These are phyloP conservation scores for Coffea humblotiana DNA, from an alignment of 305 asterid species.

Conservation along the genomic window DNA sequence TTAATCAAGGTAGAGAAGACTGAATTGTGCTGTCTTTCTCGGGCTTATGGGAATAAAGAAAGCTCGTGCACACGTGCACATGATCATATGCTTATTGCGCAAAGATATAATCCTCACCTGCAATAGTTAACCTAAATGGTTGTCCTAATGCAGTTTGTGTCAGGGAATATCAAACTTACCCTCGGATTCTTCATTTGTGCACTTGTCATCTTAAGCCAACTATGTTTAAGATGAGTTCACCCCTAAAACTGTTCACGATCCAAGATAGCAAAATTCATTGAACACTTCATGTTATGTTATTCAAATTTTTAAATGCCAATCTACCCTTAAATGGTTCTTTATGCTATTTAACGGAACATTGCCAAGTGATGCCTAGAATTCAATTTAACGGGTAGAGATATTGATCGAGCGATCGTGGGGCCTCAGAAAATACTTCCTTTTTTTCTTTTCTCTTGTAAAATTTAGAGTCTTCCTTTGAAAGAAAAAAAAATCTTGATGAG, in stretches of 20 bases:
- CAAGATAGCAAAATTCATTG: background rate
- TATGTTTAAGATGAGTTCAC: background rate
- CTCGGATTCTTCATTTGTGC: conserved; percentile 26
- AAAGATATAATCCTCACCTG: conserved; percentile 22
- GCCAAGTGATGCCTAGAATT: no score
- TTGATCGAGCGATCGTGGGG: no score
- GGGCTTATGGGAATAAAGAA: conserved; percentile 9
- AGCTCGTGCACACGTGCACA: conserved; percentile 26
- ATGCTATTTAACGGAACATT: no score
- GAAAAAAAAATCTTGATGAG: no score
- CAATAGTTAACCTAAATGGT: conserved; percentile 21
- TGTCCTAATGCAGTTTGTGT: conserved; percentile 23
- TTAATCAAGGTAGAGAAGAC: background rate
- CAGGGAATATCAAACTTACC: conserved; percentile 22
- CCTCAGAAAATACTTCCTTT: no score
- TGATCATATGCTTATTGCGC: background rate
- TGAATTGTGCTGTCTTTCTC: background rate
- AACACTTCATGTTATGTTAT: background rate
- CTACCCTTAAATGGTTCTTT: no score
- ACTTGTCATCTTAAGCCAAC: background rate
- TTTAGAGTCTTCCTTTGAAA: no score
- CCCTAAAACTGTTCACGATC: background rate
- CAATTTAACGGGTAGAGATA: no score
- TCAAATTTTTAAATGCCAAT: background rate
- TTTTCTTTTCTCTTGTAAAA: no score